Conservation (phyloP, 305 asterid genomes). For the Rubia balearica region DNA sequence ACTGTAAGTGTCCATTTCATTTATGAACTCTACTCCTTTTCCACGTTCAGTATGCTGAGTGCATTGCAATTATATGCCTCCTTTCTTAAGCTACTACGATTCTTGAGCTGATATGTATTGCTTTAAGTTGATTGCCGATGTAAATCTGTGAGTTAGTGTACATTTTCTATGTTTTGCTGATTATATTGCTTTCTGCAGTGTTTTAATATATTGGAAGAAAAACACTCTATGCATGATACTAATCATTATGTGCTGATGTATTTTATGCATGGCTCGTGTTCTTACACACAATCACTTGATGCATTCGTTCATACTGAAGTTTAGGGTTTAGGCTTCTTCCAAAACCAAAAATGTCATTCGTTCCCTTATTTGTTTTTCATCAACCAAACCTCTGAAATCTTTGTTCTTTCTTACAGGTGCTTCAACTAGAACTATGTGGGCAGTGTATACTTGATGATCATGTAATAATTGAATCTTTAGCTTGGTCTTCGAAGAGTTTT, state of each 20-base stretch:
- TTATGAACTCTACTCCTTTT: constrained; percentile 1
- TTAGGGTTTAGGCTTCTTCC: too few species aligned
- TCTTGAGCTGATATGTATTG: not conserved
- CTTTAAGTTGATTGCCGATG: not conserved
- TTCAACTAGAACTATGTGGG: constrained; percentile 82
- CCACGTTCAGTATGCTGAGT: not conserved
- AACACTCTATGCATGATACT: not conserved
- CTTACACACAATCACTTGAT: too few species aligned
- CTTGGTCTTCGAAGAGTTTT: constrained; percentile 29
- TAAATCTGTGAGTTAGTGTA: not conserved
- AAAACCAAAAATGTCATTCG: not conserved
- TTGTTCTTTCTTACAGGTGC: constrained; percentile 43
- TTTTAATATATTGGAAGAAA: not conserved
- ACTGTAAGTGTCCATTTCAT: constrained; percentile 35
- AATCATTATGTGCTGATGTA: not conserved
- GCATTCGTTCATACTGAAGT: too few species aligned
- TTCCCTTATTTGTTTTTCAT: not conserved
- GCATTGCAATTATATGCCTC: not conserved
- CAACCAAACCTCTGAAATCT: constrained; percentile 2
- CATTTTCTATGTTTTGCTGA: not conserved
- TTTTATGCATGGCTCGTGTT: not conserved
- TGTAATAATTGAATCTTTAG: constrained; percentile 32
- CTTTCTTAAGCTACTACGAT: not conserved
- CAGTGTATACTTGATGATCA: constrained; percentile 52
- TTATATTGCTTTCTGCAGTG: not conserved